Conservation (phyloP, 139 green algal genomes). For the Volvox reticuliferus region DNA sequence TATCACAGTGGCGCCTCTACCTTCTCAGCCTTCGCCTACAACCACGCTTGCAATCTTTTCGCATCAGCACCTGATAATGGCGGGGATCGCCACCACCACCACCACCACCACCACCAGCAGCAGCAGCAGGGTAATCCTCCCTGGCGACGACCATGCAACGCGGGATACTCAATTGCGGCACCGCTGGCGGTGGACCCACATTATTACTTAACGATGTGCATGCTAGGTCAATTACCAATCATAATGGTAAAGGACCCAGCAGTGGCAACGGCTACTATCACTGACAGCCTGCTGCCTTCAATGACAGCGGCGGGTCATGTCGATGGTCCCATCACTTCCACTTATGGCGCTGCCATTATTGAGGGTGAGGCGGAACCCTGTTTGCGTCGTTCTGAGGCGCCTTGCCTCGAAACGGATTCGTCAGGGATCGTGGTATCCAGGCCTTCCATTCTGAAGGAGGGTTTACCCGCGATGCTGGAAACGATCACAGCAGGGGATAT, state of each 20-base stretch:
- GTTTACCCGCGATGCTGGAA: not conserved
- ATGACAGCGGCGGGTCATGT: no score
- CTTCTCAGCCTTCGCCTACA: not conserved
- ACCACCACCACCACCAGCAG: not conserved
- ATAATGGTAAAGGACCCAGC: not conserved
- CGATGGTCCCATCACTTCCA: not conserved
- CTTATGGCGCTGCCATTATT: not conserved
- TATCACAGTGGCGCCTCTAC: not conserved
- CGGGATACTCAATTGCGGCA: not conserved
- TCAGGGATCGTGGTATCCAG: not conserved
- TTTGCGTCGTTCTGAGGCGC: not conserved
- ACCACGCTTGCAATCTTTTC: not conserved
- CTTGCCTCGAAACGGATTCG: not conserved
- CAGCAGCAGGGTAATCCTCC: no score
- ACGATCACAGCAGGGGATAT: not conserved
- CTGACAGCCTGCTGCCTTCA: not conserved
- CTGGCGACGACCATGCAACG: not conserved
- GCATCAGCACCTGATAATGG: not conserved
- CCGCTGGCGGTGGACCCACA: not conserved
- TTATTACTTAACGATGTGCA: not conserved
- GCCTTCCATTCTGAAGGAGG: not conserved
- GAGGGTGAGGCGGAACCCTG: not conserved
- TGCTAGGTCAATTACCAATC: not conserved
- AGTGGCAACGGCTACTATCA: not conserved
- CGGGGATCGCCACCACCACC: not conserved